Evolutionary conservation across 2,329 filamentous ascomycete species (phyloP), one percentile per base, ranked within the genome.

Genomic region (Cercospora beticola): DNA sequence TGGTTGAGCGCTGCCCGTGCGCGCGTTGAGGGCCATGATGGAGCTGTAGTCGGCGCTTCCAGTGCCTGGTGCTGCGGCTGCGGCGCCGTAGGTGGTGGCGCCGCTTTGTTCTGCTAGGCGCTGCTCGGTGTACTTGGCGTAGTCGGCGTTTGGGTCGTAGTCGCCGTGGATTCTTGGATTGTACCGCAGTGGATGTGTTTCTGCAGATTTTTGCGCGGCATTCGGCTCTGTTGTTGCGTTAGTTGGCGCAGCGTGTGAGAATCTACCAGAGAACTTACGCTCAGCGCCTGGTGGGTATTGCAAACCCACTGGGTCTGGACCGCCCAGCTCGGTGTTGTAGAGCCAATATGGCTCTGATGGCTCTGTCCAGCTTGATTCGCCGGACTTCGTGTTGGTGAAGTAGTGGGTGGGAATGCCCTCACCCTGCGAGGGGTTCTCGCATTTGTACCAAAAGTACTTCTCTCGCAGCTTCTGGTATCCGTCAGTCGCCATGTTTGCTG

Each of bases 71-170:
- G 31, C 62, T 74, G 60, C 69, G 21, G 58, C 40, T 4, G 62
- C 83, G 66, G 73, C 67, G 5, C 74, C 72, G 14, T 77, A 70
- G 12, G 71, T 71, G 0, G 78, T 75, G 6, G 80, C 73, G 10
- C 79, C 78, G 59, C 75, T 73, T 6, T 80, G 79, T 49, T 80
- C 71, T 1, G 77, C 75, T 10, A 78, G 73, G 58, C 74, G 80
- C 67, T 72, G 63, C 36, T 77, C 66, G 65, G 79, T 78, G 40
- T 68, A 78, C 56, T 76, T 84, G 10, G 95, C 94, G 79, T 99
- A 99, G 83, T 93, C 92, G n/a, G 95, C 94, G 69, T 90, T 95
- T 4, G 94, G 93, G 76, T 99, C 95, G 83, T 97, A 99, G 82
- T 94, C 91, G 74, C 95, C 95, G 79, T 99, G 95, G 57, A 99